These are phyloP conservation scores for Fusarium sp. DNA, from an alignment of 2,329 filamentous ascomycete species.

Conservation along the genomic window DNA sequence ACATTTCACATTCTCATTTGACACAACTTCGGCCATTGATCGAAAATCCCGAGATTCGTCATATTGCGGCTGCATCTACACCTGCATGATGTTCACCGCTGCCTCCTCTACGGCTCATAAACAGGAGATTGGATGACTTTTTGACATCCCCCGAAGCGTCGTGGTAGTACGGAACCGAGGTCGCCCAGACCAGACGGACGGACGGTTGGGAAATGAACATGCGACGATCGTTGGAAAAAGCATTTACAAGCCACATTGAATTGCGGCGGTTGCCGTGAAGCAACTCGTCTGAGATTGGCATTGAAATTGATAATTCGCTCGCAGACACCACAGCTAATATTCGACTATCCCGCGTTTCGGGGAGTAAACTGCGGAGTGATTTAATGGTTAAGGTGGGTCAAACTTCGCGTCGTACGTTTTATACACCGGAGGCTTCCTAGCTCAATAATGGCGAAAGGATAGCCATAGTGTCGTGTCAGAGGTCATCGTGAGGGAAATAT, in stretches of 20 bases:
- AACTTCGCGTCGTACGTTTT: background rate
- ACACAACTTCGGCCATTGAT: background rate
- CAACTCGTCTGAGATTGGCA: constrained; percentile 2
- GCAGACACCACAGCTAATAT: background rate
- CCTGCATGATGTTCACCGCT: background rate
- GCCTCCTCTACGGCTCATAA: background rate
- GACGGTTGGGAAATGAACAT: constrained; percentile 1
- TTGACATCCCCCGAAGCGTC: background rate
- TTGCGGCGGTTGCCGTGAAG: background rate
- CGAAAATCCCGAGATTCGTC: background rate
- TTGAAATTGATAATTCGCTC: background rate
- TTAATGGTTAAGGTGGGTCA: background rate
- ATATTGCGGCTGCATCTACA: background rate
- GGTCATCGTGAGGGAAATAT: background rate
- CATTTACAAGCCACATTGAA: background rate
- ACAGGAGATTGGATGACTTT: background rate
- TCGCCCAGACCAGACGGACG: background rate
- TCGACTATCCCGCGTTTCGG: background rate
- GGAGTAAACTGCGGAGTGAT: background rate
- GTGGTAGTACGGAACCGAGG: background rate
- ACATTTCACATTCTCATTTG: constrained; percentile 28
- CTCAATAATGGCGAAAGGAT: background rate
- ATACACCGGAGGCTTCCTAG: background rate
- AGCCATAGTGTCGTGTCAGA: background rate
- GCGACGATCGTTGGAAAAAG: background rate